These are phyloP conservation scores for Botrytis aclada DNA, from an alignment of 2,329 filamentous ascomycete genomes.

Conservation along the genomic window DNA sequence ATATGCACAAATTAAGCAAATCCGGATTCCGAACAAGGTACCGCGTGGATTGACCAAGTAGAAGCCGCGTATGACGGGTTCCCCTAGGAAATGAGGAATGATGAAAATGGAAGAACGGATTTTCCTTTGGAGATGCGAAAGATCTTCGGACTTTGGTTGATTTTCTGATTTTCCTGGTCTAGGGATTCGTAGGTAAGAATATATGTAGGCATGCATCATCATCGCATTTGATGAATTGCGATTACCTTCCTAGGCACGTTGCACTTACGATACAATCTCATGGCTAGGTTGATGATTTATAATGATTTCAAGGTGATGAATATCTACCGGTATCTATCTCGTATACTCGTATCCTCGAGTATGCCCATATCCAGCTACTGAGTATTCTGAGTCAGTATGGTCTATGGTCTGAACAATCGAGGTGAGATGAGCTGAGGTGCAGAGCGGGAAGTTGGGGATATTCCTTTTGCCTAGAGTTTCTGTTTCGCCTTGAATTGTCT, in stretches of 20 bases:
- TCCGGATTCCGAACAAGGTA: not conserved
- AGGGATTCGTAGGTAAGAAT: not conserved
- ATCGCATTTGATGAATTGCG: not conserved
- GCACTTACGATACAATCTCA: not conserved
- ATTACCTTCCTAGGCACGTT: too few species aligned
- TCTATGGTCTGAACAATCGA: not conserved
- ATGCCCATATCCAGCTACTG: not conserved
- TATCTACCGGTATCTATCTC: not conserved
- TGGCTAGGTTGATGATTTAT: not conserved
- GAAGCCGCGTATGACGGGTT: not conserved
- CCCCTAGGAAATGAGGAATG: constrained; percentile 1
- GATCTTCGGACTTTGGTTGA: not conserved
- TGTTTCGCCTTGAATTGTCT: not conserved
- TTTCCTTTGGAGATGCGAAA: not conserved
- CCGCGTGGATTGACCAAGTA: not conserved
- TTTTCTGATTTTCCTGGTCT: not conserved
- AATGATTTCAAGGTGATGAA: not conserved
- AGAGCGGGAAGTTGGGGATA: constrained; percentile 6
- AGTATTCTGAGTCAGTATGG: not conserved
- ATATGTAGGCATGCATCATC: not conserved
- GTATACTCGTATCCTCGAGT: not conserved
- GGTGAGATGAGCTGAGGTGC: not conserved
- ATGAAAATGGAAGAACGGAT: not conserved
- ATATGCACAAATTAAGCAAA: not conserved
- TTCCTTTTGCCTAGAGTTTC: not conserved